Evolutionary conservation across 495 filamentous ascomycete genomes (phyloP).

Genomic region (Penicillium canescens): DNA sequence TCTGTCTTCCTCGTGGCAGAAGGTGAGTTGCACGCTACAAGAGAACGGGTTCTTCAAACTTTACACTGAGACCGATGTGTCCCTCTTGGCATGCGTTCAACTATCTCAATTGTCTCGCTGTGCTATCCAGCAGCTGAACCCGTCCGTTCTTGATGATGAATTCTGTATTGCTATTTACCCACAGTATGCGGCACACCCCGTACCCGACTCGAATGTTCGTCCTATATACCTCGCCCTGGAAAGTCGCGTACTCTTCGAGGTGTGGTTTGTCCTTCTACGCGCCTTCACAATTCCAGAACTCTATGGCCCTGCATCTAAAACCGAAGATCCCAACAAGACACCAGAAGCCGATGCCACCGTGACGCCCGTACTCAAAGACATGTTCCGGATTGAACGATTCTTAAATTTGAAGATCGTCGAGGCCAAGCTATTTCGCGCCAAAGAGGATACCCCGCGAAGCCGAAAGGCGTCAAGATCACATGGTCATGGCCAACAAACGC

Average conservation of each 20-base stretch:
- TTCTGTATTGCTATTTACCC: conserved; percentile 92
- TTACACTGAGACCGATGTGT: conserved; percentile 77
- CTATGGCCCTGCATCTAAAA: conserved; percentile 60
- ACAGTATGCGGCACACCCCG: conserved; percentile 70
- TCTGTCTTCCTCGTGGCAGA: conserved; percentile 69
- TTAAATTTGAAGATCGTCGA: conserved; percentile 61
- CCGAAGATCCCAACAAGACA: conserved; percentile 23
- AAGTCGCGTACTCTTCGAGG: conserved; percentile 85
- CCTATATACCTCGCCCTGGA: conserved; percentile 81
- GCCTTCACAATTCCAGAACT: conserved; percentile 94
- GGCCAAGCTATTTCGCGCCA: conserved; percentile 50
- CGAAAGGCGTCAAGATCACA: conserved; percentile 44
- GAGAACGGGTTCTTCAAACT: conserved; percentile 96
- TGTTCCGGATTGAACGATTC: conserved; percentile 68
- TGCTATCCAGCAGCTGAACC: conserved; percentile 84
- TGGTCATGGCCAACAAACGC: conserved; percentile 18
- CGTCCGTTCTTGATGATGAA: conserved; percentile 90
- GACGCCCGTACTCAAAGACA: conserved; percentile 40
- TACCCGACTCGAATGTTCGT: conserved; percentile 45
- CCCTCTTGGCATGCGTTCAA: conserved; percentile 77
- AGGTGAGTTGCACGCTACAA: conserved; percentile 88
- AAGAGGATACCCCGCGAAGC: conserved; percentile 34
- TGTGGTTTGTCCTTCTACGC: conserved; percentile 92
- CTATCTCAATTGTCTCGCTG: conserved; percentile 87
- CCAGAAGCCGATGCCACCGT: conserved; percentile 21